A percentile compares a stretch with the other conserved stretches of the same genome.
Conservation (phyloP, 108 stramenopile species). For the Skeletonema potamos region DNA sequence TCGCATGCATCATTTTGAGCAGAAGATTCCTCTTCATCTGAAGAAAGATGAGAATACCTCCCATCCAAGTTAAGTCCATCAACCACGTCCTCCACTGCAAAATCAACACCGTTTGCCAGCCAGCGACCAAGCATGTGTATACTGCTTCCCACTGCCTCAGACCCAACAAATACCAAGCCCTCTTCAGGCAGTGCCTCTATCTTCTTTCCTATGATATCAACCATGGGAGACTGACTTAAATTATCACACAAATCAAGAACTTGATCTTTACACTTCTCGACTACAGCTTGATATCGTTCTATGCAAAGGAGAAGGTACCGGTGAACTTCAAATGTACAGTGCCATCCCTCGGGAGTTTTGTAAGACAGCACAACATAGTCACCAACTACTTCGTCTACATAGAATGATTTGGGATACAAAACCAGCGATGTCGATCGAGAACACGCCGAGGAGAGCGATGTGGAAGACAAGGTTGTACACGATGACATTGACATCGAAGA, state of each 20-base stretch:
- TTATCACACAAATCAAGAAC: constrained; percentile 61
- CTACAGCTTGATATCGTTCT: constrained; percentile 57
- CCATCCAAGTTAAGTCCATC: constrained; percentile 84
- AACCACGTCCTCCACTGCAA: constrained; percentile 61
- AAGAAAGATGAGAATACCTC: constrained; percentile 43
- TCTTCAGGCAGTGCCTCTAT: constrained; percentile 64
- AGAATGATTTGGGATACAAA: constrained; percentile 41
- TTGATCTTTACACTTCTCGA: constrained; percentile 66
- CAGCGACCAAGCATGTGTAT: constrained; percentile 61
- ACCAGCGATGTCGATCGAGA: background rate
- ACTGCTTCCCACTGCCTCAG: constrained; percentile 48
- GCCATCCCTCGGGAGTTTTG: constrained; percentile 73
- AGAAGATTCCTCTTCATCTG: constrained; percentile 22
- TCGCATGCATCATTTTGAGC: background rate
- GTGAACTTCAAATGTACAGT: constrained; percentile 67
- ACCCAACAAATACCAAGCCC: constrained; percentile 63
- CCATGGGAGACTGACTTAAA: constrained; percentile 66
- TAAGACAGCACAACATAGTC: constrained; percentile 66
- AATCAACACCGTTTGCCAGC: constrained; percentile 66
- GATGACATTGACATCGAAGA: background rate
- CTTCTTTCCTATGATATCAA: constrained; percentile 50
- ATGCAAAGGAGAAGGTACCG: constrained; percentile 65
- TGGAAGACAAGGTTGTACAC: constrained; percentile 10
- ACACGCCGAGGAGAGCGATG: background rate
- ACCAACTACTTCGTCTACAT: constrained; percentile 58